Evolutionary conservation across 2,329 filamentous ascomycete species (phyloP).

Genomic region (Elsinoe australis): DNA sequence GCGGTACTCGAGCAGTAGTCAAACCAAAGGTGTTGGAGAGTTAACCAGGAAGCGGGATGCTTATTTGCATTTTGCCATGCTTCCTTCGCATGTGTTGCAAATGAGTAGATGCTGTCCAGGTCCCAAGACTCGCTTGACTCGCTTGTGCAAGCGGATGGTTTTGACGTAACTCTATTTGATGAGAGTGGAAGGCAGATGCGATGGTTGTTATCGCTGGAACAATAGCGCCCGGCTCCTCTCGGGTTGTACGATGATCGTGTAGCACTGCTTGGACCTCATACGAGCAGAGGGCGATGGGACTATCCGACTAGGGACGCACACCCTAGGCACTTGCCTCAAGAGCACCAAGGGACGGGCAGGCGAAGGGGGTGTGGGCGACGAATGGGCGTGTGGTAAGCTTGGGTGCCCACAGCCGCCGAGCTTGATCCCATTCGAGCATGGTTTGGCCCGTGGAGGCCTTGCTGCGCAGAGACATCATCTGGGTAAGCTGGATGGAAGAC

Average conservation of each 20-base stretch:
- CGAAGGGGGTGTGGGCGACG: slow-evolving; percentile 8
- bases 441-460: slow-evolving; percentile 1
- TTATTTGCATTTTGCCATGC: slow-evolving; percentile 16
- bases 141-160: slow-evolving; percentile 14
- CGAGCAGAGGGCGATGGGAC: no score
- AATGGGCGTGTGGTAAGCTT: slow-evolving; percentile 1
- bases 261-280: neutral
- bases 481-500: neutral
- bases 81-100: neutral
- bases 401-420: neutral
- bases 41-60: slow-evolving; percentile 13
- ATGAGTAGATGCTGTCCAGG: slow-evolving; percentile 3
- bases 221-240: slow-evolving; percentile 15
- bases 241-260: slow-evolving; percentile 12
- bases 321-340: no score
- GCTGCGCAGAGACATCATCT: neutral
- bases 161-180: slow-evolving; percentile 17
- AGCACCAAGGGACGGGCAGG: slow-evolving; percentile 4
- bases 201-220: slow-evolving; percentile 16
- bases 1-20: neutral
- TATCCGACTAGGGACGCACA: no score
- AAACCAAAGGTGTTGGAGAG: neutral
- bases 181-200: slow-evolving; percentile 16
- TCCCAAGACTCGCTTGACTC: slow-evolving; percentile 15
- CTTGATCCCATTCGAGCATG: neutral